phyloP scores from a whole-genome alignment of 2,329 filamentous ascomycete species.

The Capronia americana region DNA sequence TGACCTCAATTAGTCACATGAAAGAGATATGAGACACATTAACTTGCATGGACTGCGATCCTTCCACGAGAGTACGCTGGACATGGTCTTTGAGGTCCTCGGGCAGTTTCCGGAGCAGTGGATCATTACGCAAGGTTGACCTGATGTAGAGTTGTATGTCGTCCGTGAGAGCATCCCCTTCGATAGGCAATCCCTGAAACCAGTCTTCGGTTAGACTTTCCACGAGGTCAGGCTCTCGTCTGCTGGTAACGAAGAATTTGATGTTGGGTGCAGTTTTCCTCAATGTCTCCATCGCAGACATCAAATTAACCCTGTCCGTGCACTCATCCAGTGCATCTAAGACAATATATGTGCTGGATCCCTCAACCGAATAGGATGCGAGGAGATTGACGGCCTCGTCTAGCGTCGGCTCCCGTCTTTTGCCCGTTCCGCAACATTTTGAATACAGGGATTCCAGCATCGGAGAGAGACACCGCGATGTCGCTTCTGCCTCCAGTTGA shows the following conservation, averaged over 20 bases:
- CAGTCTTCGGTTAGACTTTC: not conserved
- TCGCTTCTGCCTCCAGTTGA: constrained; percentile 8
- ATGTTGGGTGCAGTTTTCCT: not conserved
- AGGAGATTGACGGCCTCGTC: not conserved
- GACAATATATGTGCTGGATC: constrained; percentile 1
- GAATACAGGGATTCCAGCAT: constrained; percentile 23
- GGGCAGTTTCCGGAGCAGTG: not conserved
- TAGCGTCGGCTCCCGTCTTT: not conserved
- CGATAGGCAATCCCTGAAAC: not conserved
- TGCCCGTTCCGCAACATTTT: not conserved
- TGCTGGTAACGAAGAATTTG: constrained; percentile 29
- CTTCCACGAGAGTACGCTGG: not conserved
- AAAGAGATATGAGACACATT: not conserved
- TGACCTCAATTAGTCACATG: not conserved
- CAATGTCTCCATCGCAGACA: not conserved
- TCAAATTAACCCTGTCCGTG: not conserved
- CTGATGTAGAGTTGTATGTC: not conserved
- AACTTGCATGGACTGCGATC: not conserved
- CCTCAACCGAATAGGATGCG: not conserved
- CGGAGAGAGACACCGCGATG: not conserved
- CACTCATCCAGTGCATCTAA: constrained; percentile 16
- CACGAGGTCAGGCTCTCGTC: constrained; percentile 17
- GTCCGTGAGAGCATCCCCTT: not conserved
- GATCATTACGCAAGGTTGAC: not conserved
- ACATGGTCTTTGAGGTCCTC: not conserved